Percentiles rank a stretch among this genome's conserved stretches.
These are phyloP conservation scores for Paraphaeosphaeria sporulosa DNA, from an alignment of 2,329 filamentous ascomycete species.

Conservation along the genomic window DNA sequence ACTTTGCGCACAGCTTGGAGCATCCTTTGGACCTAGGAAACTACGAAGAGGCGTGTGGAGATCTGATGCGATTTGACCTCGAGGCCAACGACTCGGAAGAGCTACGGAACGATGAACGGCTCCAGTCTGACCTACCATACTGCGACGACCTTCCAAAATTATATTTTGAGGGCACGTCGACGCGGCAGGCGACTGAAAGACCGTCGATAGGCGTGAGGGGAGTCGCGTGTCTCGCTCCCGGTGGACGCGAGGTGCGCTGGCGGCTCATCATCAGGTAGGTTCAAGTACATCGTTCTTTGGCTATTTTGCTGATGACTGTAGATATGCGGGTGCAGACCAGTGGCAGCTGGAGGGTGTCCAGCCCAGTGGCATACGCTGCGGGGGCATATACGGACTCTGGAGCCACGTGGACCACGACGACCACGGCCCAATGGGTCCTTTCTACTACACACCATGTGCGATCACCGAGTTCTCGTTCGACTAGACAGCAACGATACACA, in stretches of 20 bases:
- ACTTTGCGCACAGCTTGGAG: slow-evolving; percentile 26
- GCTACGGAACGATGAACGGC: slow-evolving; percentile 21
- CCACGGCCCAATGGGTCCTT: slow-evolving; percentile 28
- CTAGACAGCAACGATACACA: background rate
- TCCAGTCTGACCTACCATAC: slow-evolving; percentile 27
- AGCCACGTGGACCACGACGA: slow-evolving; percentile 30
- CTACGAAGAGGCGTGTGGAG: slow-evolving; percentile 25
- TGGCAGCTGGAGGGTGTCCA: slow-evolving; percentile 38
- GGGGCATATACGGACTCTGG: slow-evolving; percentile 35
- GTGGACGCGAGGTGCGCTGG: slow-evolving; percentile 30
- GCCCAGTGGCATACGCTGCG: slow-evolving; percentile 31
- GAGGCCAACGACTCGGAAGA: slow-evolving; percentile 24
- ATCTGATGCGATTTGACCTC: slow-evolving; percentile 29
- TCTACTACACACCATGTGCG: slow-evolving; percentile 24
- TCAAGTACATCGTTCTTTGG: background rate
- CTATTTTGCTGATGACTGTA: slow-evolving; percentile 3
- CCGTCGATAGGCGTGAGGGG: slow-evolving; percentile 26
- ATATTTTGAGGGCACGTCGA: slow-evolving; percentile 29
- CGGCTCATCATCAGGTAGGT: slow-evolving; percentile 31
- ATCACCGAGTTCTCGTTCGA: slow-evolving; percentile 13
- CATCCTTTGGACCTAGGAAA: slow-evolving; percentile 22
- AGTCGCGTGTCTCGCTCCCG: slow-evolving; percentile 23
- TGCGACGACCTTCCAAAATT: slow-evolving; percentile 31
- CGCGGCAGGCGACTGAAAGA: slow-evolving; percentile 15
- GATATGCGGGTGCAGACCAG: slow-evolving; percentile 32